These are phyloP conservation scores for Cryomyces minteri DNA, from an alignment of 495 filamentous ascomycete species.

Conservation along the genomic window DNA sequence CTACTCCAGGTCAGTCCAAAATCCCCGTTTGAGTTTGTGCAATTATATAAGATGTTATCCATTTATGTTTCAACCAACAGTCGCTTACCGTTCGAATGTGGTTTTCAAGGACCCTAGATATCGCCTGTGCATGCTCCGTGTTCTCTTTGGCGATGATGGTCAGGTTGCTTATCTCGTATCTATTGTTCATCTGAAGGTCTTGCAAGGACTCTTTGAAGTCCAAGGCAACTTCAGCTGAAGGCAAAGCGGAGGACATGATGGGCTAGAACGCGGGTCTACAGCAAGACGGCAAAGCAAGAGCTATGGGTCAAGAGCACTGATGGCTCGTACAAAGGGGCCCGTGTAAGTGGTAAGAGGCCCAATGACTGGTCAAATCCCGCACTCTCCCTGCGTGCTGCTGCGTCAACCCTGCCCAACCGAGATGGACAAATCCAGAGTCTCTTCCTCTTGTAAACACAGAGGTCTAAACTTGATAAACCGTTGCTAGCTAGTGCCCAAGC, in stretches of 20 bases:
- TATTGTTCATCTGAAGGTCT: constrained; percentile 74
- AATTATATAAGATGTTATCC: not conserved
- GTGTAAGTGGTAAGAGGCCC: no score
- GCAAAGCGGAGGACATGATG: constrained; percentile 52
- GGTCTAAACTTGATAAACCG: no score
- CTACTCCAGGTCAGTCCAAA: constrained; percentile 26
- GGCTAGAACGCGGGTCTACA: constrained; percentile 1
- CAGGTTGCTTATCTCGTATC: constrained; percentile 85
- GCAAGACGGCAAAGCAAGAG: not conserved
- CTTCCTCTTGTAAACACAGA: no score
- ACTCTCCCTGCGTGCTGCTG: no score
- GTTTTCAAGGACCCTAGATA: constrained; percentile 71
- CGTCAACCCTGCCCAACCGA: no score
- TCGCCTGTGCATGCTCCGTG: constrained; percentile 80
- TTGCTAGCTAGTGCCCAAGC: no score
- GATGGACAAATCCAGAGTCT: no score
- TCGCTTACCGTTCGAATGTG: constrained; percentile 82
- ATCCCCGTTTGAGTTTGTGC: not conserved
- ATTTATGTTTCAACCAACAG: not conserved
- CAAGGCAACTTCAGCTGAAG: constrained; percentile 79
- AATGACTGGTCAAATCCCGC: no score
- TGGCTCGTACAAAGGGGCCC: no score
- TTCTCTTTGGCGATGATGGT: constrained; percentile 95
- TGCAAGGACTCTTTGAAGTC: constrained; percentile 88
- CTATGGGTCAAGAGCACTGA: no score